These are phyloP conservation scores for Tremellales sp. DNA, from an alignment of 1,284 basidiomycete species.

Conservation along the genomic window DNA sequence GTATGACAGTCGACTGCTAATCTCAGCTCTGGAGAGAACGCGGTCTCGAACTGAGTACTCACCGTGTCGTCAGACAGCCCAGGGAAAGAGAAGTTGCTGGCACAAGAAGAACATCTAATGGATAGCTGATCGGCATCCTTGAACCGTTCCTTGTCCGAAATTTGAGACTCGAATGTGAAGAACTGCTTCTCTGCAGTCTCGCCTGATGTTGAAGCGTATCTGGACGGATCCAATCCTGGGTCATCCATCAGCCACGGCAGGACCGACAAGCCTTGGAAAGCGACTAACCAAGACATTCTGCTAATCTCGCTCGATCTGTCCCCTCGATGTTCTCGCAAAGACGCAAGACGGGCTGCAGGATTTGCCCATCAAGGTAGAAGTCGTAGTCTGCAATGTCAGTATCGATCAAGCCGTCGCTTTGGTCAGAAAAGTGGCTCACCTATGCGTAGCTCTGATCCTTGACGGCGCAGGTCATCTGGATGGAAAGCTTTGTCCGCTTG, in stretches of 20 bases:
- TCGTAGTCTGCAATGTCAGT: slow-evolving; percentile 66
- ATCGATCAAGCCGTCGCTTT: neutral
- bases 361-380: slow-evolving; percentile 85
- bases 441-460: slow-evolving; percentile 63
- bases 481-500: slow-evolving; percentile 91
- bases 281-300: slow-evolving; percentile 84
- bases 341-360: slow-evolving; percentile 90
- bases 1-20: slow-evolving; percentile 40
- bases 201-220: slow-evolving; percentile 57
- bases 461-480: slow-evolving; percentile 82
- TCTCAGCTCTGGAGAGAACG: too few species aligned
- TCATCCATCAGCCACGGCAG: neutral
- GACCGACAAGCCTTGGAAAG: too few species aligned
- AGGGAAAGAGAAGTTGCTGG: slow-evolving; percentile 60
- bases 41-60: slow-evolving; percentile 5
- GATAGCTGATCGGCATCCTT: slow-evolving; percentile 65
- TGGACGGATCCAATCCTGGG: slow-evolving; percentile 75
- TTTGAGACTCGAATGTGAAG: slow-evolving; percentile 80
- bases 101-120: slow-evolving; percentile 70
- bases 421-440: slow-evolving; percentile 57
- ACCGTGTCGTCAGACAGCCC: slow-evolving; percentile 52
- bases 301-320: slow-evolving; percentile 83
- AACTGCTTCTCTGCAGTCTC: slow-evolving; percentile 65
- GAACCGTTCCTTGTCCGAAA: slow-evolving; percentile 84
- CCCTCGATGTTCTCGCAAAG: slow-evolving; percentile 95